Evolutionary conservation across 1,139 yeast species (phyloP), one percentile per base, ranked within the genome.

Genomic region (Magnusiomyces paraingens): DNA sequence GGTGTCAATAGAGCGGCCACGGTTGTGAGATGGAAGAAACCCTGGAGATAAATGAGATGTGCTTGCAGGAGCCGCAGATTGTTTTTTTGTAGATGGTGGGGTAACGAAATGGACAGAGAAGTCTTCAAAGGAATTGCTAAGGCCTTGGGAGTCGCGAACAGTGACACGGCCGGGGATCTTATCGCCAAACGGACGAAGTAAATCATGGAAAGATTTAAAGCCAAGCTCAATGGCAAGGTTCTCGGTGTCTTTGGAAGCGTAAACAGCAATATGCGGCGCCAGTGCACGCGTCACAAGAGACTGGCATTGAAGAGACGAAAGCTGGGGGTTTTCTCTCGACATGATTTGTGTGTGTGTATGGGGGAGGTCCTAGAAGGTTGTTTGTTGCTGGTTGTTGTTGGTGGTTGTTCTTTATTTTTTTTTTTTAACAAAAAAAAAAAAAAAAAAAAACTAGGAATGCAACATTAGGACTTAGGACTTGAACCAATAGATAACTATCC

Each of bases 211-310:
- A 40, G 61, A 58, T 52, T 69, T 62, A 68, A 73, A 70, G 3
- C 70, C 71, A 48, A 69, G 55, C 8, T 70, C 66, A 58, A 72
- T 75, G 36, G 82, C 72, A 12, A 78, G 62, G 15, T 67, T 62
- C 55, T 82, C 84, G 2, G 82, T 80, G 57, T 74, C 76, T 42
- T 66, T 73, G 0, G 87, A 76, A 3, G 83, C 73, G 26, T 76
- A 76, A 8, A 83, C 74, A 1, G 86, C 75, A 17, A 84, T 72
- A 47, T 77, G 70, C 15, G 91, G 91, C 29, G 83, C 77, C 57
- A 78, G 78, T 12, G 83, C 75, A 58, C 76, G 61, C 11, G 69
- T 46, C 51, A 56, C 51, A 65, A 70, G 48, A 59, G 49, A 41
- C 32, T 55, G 59, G 55, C 62, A 61, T 36, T 53, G 54, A 43